phyloP scores from a whole-genome alignment of 495 filamentous ascomycete species.

The Monascus purpureus region DNA sequence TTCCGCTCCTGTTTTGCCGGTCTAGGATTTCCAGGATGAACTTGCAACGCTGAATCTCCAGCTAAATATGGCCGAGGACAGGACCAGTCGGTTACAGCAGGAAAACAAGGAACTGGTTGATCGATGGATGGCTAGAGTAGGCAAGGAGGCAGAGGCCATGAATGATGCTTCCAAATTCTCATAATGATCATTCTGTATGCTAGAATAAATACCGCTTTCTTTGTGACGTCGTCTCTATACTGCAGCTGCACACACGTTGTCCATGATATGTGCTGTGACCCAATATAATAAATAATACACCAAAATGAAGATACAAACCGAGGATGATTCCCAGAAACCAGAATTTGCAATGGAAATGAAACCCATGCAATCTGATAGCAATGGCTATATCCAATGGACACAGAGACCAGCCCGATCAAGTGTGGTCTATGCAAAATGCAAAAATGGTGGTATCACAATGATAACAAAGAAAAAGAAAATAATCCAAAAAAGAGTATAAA shows the following conservation, averaged over 20 bases:
- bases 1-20: conserved; percentile 1
- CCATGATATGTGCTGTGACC: neutral
- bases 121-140: conserved; percentile 81
- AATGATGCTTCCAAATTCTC: conserved; percentile 46
- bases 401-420: too few relatives aligned
- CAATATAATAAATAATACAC: neutral
- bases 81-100: conserved; percentile 46
- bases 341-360: too few relatives aligned
- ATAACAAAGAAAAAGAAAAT: conserved; percentile 10
- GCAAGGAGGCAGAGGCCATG: conserved; percentile 75
- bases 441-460: conserved; percentile 13
- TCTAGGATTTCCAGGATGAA: conserved; percentile 77
- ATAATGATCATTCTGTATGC: conserved; percentile 5
- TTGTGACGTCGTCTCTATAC: too few relatives aligned
- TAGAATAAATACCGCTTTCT: neutral
- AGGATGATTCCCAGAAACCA: too few relatives aligned
- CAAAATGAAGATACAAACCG: neutral
- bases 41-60: conserved; percentile 73
- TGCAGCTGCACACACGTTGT: too few relatives aligned
- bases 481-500: conserved; percentile 2
- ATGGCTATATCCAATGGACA: too few relatives aligned
- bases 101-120: conserved; percentile 84
- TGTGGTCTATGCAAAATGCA: conserved; percentile 1
- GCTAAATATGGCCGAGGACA: conserved; percentile 71
- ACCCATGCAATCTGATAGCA: too few relatives aligned